Conservation (phyloP, 768 basidiomycete genomes). For the Kwoniella shandongensis region DNA sequence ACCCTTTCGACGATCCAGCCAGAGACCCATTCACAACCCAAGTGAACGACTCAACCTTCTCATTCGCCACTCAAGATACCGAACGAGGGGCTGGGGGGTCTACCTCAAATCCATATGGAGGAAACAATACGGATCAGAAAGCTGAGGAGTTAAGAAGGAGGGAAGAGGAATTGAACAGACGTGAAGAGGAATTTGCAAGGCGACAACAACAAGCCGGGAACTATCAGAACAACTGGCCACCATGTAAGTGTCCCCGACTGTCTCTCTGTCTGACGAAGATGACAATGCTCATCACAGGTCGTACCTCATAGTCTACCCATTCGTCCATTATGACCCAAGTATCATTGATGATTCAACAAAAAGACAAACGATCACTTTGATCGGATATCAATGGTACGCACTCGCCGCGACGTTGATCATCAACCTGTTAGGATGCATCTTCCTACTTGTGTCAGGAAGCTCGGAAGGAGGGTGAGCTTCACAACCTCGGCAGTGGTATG, state of each 20-base stretch:
- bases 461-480: slow-evolving; percentile 57
- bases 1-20: slow-evolving; percentile 45
- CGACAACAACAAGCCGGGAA: slow-evolving; percentile 60
- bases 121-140: slow-evolving; percentile 22
- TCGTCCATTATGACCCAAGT: slow-evolving; percentile 87
- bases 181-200: slow-evolving; percentile 78
- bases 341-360: slow-evolving; percentile 78
- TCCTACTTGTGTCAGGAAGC: slow-evolving; percentile 75
- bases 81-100: slow-evolving; percentile 15
- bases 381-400: slow-evolving; percentile 93
- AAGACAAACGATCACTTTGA: slow-evolving; percentile 72
- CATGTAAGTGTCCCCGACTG: slow-evolving; percentile 61
- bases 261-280: slow-evolving; percentile 17
- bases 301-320: slow-evolving; percentile 86
- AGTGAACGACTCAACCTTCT: slow-evolving; percentile 46
- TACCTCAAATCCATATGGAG: slow-evolving; percentile 13
- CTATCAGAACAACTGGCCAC: slow-evolving; percentile 89
- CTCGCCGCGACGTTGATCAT: slow-evolving; percentile 75
- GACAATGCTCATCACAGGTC: slow-evolving; percentile 28
- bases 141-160: slow-evolving; percentile 40
- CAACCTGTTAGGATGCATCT: slow-evolving; percentile 88
- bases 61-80: slow-evolving; percentile 42
- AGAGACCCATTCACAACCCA: slow-evolving; percentile 40
- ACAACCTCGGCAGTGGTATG: not conserved
- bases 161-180: slow-evolving; percentile 66